Base-by-base conservation (phyloP, 164 flowering plant species). In the Malania oleifera region DNA sequence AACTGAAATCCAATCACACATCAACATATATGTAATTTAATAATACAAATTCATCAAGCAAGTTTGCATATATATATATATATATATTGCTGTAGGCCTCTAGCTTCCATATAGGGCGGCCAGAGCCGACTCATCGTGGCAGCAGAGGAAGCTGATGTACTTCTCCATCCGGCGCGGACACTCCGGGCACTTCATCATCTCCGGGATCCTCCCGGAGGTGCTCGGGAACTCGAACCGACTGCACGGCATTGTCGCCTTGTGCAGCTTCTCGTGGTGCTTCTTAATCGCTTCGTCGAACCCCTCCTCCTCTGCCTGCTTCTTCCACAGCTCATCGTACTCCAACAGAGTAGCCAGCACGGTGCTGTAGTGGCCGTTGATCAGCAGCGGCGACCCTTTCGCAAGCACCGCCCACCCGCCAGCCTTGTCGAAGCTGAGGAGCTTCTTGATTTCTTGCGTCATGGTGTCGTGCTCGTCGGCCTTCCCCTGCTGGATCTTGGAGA, bases 401-500 rank as follows among this genome's bases (percentile, higher is more conserved):
- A 77, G 64, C 20, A 71, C 39, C 0, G 69, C 81, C 76, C 79
- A 77, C 10, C 73, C 70, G 0, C 64, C 52, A 13, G 24, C 19
- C 13, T 37, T 67, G 68, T 67, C 82, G 40, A 66, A 67, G 73
- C 75, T 74, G 0, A 69, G 54, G n/a, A 77, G 49, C 31, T 48
- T 64, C 73, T 66, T 66, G 67, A 77, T 60, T 25, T 65, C 69
- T 18, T 56, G 64, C 52, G 66, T 56, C 60, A 67, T 37, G 2
- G 31, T 43, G 41, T 77, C 75, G 26, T 52, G 52, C 13, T 68
- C 77, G 43, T 69, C 67, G n/a, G 37, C 57, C 20, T 37, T 41
- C 6, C 68, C 68, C 1, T 50, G 67, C 46, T 72, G 82, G 18
- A 74, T 66, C 56, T 67, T 74, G 46, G 82, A 72, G 67, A 38